These are phyloP conservation scores for Acanthamoeba royreba DNA, from an alignment of 208 protist genomes.

Conservation along the genomic window DNA sequence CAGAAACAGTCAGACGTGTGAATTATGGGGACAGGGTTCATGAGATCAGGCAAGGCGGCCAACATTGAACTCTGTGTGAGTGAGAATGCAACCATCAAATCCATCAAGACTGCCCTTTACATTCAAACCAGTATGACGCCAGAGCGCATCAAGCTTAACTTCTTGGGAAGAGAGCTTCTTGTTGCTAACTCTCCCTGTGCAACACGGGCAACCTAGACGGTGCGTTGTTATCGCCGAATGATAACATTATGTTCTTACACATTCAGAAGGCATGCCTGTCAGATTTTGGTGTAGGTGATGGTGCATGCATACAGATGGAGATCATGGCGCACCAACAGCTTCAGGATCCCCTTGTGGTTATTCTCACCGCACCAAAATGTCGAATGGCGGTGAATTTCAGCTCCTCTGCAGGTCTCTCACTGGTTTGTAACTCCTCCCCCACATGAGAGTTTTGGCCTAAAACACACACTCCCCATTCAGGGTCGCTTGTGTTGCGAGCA, in stretches of 20 bases:
- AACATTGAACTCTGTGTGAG: background rate
- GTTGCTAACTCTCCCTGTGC: too few species aligned
- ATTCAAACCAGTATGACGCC: background rate
- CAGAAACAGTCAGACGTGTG: too few species aligned
- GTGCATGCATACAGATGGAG: background rate
- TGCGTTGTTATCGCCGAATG: background rate
- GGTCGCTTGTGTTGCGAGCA: too few species aligned
- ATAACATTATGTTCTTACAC: background rate
- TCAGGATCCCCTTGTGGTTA: background rate
- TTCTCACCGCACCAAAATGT: background rate
- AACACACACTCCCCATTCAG: too few species aligned
- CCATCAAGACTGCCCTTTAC: background rate
- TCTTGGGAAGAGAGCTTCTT: background rate
- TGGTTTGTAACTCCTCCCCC: too few species aligned
- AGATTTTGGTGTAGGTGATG: background rate
- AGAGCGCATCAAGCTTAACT: background rate
- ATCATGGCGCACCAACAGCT: background rate
- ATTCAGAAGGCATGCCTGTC: background rate
- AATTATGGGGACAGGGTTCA: background rate
- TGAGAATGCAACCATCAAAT: background rate
- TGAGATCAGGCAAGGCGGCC: background rate
- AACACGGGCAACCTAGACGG: background rate
- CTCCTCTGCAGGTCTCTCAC: too few species aligned
- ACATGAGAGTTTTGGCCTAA: too few species aligned
- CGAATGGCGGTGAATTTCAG: too few species aligned